phyloP scores from a whole-genome alignment of 1,284 basidiomycete genomes.

The Tilletia caries region DNA sequence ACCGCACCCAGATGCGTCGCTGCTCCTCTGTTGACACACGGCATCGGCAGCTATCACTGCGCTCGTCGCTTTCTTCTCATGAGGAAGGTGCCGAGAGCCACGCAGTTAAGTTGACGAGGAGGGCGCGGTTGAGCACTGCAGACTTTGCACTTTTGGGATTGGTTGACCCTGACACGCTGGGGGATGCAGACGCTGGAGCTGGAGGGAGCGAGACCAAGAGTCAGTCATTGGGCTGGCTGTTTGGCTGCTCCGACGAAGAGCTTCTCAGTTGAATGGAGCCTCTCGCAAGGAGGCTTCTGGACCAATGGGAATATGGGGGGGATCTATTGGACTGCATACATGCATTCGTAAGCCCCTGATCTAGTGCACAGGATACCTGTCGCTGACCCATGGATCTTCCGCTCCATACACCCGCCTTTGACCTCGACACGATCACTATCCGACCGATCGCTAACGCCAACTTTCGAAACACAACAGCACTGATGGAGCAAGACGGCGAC shows the following conservation, averaged over 20 bases:
- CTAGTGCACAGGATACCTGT: neutral
- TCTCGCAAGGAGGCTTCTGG: neutral
- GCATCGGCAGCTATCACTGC: too few species aligned
- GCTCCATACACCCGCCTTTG: neutral
- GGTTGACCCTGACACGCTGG: neutral
- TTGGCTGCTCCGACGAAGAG: conserved; percentile 3
- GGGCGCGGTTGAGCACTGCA: neutral
- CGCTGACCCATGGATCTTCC: neutral
- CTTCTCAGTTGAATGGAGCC: neutral
- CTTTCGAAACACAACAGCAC: neutral
- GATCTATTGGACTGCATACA: neutral
- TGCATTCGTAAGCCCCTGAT: neutral
- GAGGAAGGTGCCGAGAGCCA: neutral
- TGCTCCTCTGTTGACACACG: too few species aligned
- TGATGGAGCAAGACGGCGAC: neutral
- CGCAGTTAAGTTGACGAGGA: neutral
- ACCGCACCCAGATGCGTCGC: too few species aligned
- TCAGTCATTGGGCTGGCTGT: neutral
- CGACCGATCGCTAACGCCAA: too few species aligned
- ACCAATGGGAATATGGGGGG: neutral
- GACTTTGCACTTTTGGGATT: neutral
- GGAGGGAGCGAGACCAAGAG: too few species aligned
- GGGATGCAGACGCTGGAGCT: neutral
- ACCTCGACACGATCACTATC: neutral
- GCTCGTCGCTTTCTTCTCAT: neutral